Base-by-base conservation (phyloP, 2,329 filamentous ascomycete genomes). In the Aurifilum marmelostoma region DNA sequence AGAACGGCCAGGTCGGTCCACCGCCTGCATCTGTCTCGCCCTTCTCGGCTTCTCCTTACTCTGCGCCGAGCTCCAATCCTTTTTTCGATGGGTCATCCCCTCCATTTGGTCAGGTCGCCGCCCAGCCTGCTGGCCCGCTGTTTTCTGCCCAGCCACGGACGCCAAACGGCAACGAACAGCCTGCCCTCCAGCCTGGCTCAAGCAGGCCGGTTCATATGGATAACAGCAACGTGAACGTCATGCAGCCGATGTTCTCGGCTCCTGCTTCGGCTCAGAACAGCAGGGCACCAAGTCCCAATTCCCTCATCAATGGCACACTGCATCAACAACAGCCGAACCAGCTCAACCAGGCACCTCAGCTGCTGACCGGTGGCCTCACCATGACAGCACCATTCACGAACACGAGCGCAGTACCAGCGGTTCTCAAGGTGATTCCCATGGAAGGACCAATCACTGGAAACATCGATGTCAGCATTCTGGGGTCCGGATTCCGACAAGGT, bases 391-490 rank as follows among this genome's bases (percentile, higher is more conserved):
- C 69, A 16, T 71, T 54, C 50, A 50, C 67, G 9, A 71, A 65
- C 47, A 63, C 69, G 18, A 69, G 63, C 39, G 63, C 67, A 12
- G 83, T 86, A 2, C 87, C 90, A 1, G 86, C 87, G 24, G 95
- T 97, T 29, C 90, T 93, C 77, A 95, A 94, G 77, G 85, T 97
- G 71, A 92, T 96, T 47, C 94, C 94, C 0, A 87, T 86, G 39
- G 92, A 97, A 78, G 94, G 94, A 0, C 92, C 94, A 8, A 92
- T 90, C 69, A 88, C 88, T 47, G 94, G 94, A 69, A 94, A 94
- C 56, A 94, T 93, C 65, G 94, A 97, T 77, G 93, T 97, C 3
- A 95, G 92, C 0, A 87, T 96, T 67, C 83, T 97, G 11, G 94
- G 94, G 24, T 92, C 89, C 72, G 89, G 90, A 18, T 97, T 97